Base-by-base conservation (phyloP, 2,329 filamentous ascomycete species). In the Cladosporium sp. region DNA sequence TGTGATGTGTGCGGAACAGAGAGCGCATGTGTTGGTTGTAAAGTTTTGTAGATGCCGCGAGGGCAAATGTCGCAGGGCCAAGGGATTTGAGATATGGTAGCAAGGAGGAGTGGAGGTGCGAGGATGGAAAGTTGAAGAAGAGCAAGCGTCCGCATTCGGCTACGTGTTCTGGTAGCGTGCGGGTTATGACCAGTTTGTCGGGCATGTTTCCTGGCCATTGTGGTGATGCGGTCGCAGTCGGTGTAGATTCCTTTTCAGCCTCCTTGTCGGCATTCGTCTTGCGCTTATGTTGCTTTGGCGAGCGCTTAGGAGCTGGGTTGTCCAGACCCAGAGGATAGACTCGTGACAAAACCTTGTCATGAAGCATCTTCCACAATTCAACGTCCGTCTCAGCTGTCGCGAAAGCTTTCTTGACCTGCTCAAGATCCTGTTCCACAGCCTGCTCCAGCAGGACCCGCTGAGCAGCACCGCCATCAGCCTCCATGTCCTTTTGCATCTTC, bases 21-120 rank as follows among this genome's bases (percentile, higher is more conserved):
- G 42, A 17, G 51, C 58, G 50, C 50, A 59, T 49, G 51, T 59
- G 51, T 12, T 49, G 40, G 36, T 59, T 59, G 50, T 55, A 59
- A 9, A 59, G 42, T 5, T 42, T 40, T 11, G 50, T 49, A 2
- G 30, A 36, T 3, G 43, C 42, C 17, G 40, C 50, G 34, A 59
- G 40, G 14, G 58, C 51, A 25, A 55, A 59, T 15, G 58, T 59
- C 8, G 51, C 20, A 1, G 58, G 58, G 6, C 58, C 58, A 5
- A 59, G 58, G 22, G 51, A 42, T 36, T 55, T 54, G 8, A 59
- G 28, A 19, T 59, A 59, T n/a, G 58, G 58, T 22, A 59, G 30
- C 6, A 59, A 40, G 11, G 40, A 49, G 9, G 40, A 12, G 30
- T 19, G 17, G 2, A 55, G 43, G 3, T 50, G 40, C 3, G 58